Percentiles rank a stretch among this genome's conserved stretches.
phyloP scores from a whole-genome alignment of 441 rosid genomes.

The Euphorbia schlechtendalii region DNA sequence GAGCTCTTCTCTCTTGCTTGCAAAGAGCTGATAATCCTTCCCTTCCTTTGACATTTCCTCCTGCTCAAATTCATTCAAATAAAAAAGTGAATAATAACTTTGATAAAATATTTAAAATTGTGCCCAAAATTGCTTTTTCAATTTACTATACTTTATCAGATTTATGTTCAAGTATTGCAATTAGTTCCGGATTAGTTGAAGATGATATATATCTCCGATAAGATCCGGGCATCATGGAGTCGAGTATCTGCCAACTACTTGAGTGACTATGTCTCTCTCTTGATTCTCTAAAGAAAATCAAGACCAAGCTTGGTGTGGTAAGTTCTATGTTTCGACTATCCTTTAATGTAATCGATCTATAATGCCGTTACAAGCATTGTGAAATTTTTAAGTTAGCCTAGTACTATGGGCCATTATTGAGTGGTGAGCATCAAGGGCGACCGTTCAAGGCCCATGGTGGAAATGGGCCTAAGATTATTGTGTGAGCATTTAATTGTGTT shows the following conservation, averaged over 20 bases:
- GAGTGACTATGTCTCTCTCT: conserved; percentile 28
- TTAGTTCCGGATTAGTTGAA: conserved; percentile 23
- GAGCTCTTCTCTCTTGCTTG: too few relatives aligned
- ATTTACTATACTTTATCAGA: not conserved
- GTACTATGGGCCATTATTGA: too few relatives aligned
- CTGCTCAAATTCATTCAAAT: conserved; percentile 1
- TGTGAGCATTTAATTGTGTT: too few relatives aligned
- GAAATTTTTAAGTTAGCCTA: too few relatives aligned
- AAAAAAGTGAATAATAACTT: not conserved
- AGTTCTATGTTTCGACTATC: not conserved
- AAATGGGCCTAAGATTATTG: too few relatives aligned
- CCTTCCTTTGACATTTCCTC: conserved; percentile 21
- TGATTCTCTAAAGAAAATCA: conserved; percentile 35
- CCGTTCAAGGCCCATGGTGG: too few relatives aligned
- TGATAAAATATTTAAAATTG: not conserved
- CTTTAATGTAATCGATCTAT: too few relatives aligned
- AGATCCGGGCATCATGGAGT: conserved; percentile 28
- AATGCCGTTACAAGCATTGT: too few relatives aligned
- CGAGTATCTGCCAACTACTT: conserved; percentile 28
- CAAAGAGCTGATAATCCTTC: too few relatives aligned
- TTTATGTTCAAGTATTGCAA: not conserved
- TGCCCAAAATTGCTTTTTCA: not conserved
- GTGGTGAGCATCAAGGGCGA: too few relatives aligned
- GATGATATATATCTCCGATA: conserved; percentile 26
- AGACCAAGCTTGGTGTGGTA: conserved; percentile 39